Evolutionary conservation across 331 rosid species (phyloP).

Genomic region (Spiraea crenata): DNA sequence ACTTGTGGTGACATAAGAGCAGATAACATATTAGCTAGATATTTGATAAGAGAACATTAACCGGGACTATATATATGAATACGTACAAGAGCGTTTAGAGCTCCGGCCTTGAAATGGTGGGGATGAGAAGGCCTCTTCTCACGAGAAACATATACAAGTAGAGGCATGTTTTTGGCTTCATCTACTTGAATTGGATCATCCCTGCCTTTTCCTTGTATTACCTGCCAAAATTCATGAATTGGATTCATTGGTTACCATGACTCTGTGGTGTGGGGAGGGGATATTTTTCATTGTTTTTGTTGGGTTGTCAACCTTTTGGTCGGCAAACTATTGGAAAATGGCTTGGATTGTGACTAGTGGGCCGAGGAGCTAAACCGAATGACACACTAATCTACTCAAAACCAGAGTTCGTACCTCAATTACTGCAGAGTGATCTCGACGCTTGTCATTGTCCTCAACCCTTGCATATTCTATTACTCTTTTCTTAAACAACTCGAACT

Average conservation of each 20-base stretch:
- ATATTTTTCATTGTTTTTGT: too few relatives aligned
- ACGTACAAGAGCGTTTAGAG: conserved; percentile 54
- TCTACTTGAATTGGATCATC: background rate
- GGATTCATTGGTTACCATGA: background rate
- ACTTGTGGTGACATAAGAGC: background rate
- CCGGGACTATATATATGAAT: background rate
- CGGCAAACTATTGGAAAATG: too few relatives aligned
- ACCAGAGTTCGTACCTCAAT: conserved; percentile 14
- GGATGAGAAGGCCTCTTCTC: conserved; percentile 44
- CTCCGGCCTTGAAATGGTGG: conserved; percentile 75
- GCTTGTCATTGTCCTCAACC: conserved; percentile 8
- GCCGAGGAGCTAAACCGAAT: too few relatives aligned
- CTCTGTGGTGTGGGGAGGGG: too few relatives aligned
- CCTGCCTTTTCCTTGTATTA: conserved; percentile 12
- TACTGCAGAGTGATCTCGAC: conserved; percentile 41
- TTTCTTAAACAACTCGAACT: conserved; percentile 44
- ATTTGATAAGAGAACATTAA: background rate
- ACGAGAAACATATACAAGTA: conserved; percentile 39
- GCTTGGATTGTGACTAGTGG: too few relatives aligned
- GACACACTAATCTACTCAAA: background rate
- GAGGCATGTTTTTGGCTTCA: conserved; percentile 21
- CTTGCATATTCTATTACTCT: conserved; percentile 17
- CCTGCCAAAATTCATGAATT: conserved; percentile 28
- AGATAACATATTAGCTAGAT: background rate
- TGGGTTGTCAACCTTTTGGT: too few relatives aligned